Evolutionary conservation across 176 grass and related monocot genomes (phyloP), one percentile per base, ranked within the genome.

Genomic region (Dendrocalamus sinicus): DNA sequence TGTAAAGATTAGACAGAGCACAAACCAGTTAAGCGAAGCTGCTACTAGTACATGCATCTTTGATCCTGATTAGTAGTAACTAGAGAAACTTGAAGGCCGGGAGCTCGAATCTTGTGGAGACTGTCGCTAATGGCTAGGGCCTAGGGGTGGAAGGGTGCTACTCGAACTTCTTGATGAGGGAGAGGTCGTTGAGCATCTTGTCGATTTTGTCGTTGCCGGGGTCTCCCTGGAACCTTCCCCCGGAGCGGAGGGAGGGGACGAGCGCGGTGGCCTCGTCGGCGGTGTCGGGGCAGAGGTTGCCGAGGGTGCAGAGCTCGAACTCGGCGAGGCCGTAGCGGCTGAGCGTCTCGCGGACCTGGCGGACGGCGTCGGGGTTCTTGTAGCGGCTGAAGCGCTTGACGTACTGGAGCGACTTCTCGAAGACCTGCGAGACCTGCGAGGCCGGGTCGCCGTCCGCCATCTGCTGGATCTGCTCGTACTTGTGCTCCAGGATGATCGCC

Each of bases 371-470:
- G 70, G 93, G 91, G 80, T 98, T 98, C 90, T 98, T 98, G 91
- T 98, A 98, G 70, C 90, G 90, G 83, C 91, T 94, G 91, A 98
- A 98, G 2, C 93, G 89, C 86, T 98, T 98, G 30, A 98, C 93
- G 78, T 95, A 95, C 61, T 91, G 90, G 81, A 95, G 86, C 32
- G 96, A 98, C 83, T 98, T 98, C 93, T 98, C 96, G 84, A 98
- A 98, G 47, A 98, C 96, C 84, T 90, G 88, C 12, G 88, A 90
- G 7, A 90, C 84, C 88, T 90, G 88, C 78, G 84, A 81, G 14
- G 78, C 28, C 1, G 69, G 70, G 60, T 87, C 79, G 14, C 57
- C 81, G n/a, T 94, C 90, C 20, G 96, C 88, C 81, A 90, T 90
- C 77, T 98, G 96, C 91, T 95, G 93, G 73, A 98, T 85, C 88